Percentiles rank a stretch among this genome's conserved stretches.
These are phyloP conservation scores for Galeopsis tetrahit DNA, from an alignment of 257 asterid genomes.

Conservation along the genomic window DNA sequence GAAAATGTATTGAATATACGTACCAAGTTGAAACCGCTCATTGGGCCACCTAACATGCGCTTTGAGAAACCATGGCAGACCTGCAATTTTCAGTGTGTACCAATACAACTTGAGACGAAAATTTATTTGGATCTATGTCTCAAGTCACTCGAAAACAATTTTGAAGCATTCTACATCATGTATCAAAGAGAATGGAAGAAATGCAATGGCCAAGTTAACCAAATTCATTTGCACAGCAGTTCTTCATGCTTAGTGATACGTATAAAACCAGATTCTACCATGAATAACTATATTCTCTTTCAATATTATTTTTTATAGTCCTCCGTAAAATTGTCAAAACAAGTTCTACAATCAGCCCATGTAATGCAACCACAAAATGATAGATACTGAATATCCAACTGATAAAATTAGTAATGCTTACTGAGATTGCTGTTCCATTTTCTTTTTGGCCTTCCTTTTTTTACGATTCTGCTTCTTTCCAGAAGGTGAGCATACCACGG, in stretches of 20 bases:
- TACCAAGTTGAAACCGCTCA: slow-evolving; percentile 35
- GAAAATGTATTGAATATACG: not conserved
- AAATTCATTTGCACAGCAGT: not conserved
- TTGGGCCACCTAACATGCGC: slow-evolving; percentile 39
- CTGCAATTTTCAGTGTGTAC: slow-evolving; percentile 36
- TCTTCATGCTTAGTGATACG: not conserved
- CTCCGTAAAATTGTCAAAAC: not conserved
- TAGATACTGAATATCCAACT: not conserved
- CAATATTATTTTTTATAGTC: not conserved
- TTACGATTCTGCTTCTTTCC: slow-evolving; percentile 35
- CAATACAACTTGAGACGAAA: not conserved
- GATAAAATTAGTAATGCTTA: slow-evolving; percentile 34
- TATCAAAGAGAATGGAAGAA: not conserved
- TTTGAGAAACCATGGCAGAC: slow-evolving; percentile 31
- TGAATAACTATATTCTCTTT: not conserved
- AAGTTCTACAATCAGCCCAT: not conserved
- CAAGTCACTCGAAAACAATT: not conserved
- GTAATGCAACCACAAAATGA: not conserved
- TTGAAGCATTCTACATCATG: no score
- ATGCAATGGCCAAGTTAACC: not conserved
- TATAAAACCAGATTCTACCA: not conserved
- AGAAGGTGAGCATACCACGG: slow-evolving; percentile 20
- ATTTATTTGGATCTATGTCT: not conserved
- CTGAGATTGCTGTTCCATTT: slow-evolving; percentile 36
- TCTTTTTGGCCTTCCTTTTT: slow-evolving; percentile 42